Evolutionary conservation across 1,284 basidiomycete genomes (phyloP), one percentile per base, ranked within the genome.

Genomic region (Melampsora larici-populina): DNA sequence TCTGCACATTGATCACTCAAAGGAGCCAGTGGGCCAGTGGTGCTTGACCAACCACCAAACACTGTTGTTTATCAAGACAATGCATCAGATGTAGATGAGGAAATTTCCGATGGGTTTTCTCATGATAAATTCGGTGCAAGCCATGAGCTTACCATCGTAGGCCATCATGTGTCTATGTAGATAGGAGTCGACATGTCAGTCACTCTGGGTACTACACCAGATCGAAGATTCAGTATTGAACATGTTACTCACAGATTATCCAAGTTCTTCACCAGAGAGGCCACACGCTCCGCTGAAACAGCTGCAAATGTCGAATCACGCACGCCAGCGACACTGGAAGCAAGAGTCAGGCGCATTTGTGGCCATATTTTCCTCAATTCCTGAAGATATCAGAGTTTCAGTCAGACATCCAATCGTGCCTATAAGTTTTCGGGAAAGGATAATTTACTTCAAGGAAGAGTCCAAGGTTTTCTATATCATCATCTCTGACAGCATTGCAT

Each of bases 11-110:
- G 24, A 13, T 9, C 65, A 46, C 43, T 46, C 24, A 77, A 40
- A 6, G 74, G 74, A 29, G 66, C 74, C n/a, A 43, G 33, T 31
- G 74, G 74, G 13, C 74, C 74, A 11, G 74, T 77, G n/a, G 74
- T 77, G 49, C 58, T 70, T 33, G 66, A 68, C 18, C 26, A 77
- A 48, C 74, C 26, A n/a, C 74, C 74, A 48, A 69, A 68, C 36
- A 77, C 74, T 75, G 17, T 49, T 46, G 15, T 46, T 46, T 3
- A 46, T 18, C 46, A 6, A 31, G 7, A 36, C 9, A 17, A 2
- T 31, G 11, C 58, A 43, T 3, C 29, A 33, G 33, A 43, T 43
- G 48, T 29, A 64, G n/a, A 36, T 36, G 31, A 40, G 31, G 24
- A 31, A 11, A 40, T 18, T 21, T 31, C 6, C 17, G 17, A 40